Base-by-base conservation (phyloP, 148 eudicot species). In the Chenopodium suecicum region DNA sequence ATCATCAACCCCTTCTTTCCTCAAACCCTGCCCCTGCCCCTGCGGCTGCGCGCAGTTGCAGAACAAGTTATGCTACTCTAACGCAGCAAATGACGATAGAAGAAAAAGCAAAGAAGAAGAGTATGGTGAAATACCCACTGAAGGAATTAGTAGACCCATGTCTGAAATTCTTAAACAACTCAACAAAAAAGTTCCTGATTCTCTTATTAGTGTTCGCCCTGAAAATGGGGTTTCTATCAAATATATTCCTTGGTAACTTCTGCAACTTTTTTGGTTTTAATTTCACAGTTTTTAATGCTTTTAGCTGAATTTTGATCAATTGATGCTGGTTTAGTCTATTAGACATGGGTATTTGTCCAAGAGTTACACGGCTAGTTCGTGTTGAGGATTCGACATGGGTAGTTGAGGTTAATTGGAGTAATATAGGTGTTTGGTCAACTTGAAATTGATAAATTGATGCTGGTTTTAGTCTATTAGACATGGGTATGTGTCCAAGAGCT, bases 151-250 rank as follows among this genome's bases (percentile, higher is more conserved):
- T 75, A 84, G 88, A 65, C 92, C 97, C 4, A 88, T 94, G 17
- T 90, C 93, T 1, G 92, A 91, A 12, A 87, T 91, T 41, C 89
- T 93, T 12, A 92, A 91, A 68, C 90, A 94, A 70, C 89, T 94
- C 46, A 94, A 93, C 82, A 92, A 93, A 83, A 90, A 86, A 78
- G 92, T 94, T 7, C 98, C 98, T 0, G 94, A 92, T 14, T 82
- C 91, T 31, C 90, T 92, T 22, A 81, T 94, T 68, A 81, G 79
- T 20, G 70, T 60, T 58, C 95, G 98, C 56, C 41, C 85, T 4
- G 94, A 92, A 78, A 64, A 84, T 76, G 98, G 97, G 17, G 88
- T 87, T 82, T 6, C 86, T 17, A 9, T 92, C 79, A 91, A 86
- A 91, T 94, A 94, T 78, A 85, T 94, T 44, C 95, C 97, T 19